Percentiles rank a stretch among this genome's conserved stretches.
Evolutionary conservation across 2,329 filamentous ascomycete genomes (phyloP).

Genomic region (Pestalotiopsis sp.): DNA sequence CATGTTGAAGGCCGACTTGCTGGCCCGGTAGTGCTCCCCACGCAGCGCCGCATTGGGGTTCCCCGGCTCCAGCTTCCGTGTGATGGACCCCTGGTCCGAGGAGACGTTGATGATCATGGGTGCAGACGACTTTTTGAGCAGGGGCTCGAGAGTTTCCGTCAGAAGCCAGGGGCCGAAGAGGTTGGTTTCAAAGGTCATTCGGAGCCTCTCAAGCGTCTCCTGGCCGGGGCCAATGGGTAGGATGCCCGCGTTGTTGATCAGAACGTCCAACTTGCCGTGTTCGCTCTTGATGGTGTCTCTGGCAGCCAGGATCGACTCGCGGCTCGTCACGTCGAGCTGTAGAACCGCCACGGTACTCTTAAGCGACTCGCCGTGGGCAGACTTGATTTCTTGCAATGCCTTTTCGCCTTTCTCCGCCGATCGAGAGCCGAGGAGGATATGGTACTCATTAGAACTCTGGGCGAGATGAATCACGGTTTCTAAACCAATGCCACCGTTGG

Average conservation of each 20-base stretch:
- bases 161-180: conserved; percentile 32
- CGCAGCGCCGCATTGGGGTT: conserved; percentile 28
- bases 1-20: conserved; percentile 47
- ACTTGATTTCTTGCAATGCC: conserved; percentile 31
- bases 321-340: conserved; percentile 20
- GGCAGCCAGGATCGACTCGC: conserved; percentile 29
- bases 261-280: conserved; percentile 34
- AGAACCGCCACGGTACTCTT: conserved; percentile 57
- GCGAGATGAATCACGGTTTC: conserved; percentile 38
- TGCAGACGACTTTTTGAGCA: conserved; percentile 27
- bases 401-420: conserved; percentile 38
- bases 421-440: conserved; percentile 40
- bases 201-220: conserved; percentile 35
- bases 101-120: conserved; percentile 43
- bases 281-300: conserved; percentile 21
- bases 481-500: conserved; percentile 50
- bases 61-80: conserved; percentile 27
- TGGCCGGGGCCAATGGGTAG: conserved; percentile 18
- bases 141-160: conserved; percentile 30
- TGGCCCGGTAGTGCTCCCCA: conserved; percentile 38
- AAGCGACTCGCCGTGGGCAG: conserved; percentile 45
- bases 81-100: conserved; percentile 37
- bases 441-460: conserved; percentile 38
- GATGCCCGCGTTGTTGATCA: conserved; percentile 39
- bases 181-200: conserved; percentile 41